These are phyloP conservation scores for Cyclotella kingstonii DNA, from an alignment of 108 stramenopile species.

Conservation along the genomic window DNA sequence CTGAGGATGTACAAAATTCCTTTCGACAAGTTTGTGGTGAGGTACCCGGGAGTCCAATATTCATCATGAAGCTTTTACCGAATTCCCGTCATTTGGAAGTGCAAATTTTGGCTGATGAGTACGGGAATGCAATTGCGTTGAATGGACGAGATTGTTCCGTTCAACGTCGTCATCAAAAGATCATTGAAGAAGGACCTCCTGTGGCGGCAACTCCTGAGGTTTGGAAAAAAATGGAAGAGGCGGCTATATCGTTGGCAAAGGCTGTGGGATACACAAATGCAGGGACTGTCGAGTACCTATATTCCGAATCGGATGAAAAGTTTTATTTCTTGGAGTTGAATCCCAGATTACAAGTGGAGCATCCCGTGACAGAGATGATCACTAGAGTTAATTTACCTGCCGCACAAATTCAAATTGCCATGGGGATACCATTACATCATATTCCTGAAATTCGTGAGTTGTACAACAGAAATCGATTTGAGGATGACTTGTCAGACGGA, in stretches of 20 bases:
- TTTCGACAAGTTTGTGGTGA: slow-evolving; percentile 98
- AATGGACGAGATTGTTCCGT: slow-evolving; percentile 99
- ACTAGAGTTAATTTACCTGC: slow-evolving; percentile 96
- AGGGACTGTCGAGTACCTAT: slow-evolving; percentile 99
- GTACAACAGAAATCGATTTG: slow-evolving; percentile 88
- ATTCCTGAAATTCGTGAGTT: slow-evolving; percentile 95
- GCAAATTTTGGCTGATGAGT: slow-evolving; percentile 96
- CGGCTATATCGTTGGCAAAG: slow-evolving; percentile 95
- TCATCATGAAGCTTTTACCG: slow-evolving; percentile 92
- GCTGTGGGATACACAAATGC: slow-evolving; percentile 98
- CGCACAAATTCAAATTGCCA: slow-evolving; percentile 97
- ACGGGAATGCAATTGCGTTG: slow-evolving; percentile 96
- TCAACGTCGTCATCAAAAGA: slow-evolving; percentile 98
- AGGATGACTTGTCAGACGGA: slow-evolving; percentile 64
- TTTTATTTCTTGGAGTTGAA: slow-evolving; percentile 99
- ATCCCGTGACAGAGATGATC: slow-evolving; percentile 99
- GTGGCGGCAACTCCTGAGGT: slow-evolving; percentile 90
- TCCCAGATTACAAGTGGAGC: slow-evolving; percentile 98
- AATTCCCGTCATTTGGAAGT: slow-evolving; percentile 97
- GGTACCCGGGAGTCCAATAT: slow-evolving; percentile 97
- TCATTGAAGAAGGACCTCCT: slow-evolving; percentile 98
- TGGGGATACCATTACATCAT: slow-evolving; percentile 97
- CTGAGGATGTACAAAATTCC: slow-evolving; percentile 81
- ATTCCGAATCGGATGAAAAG: slow-evolving; percentile 84
- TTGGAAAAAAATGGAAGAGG: slow-evolving; percentile 96